Base-by-base conservation (phyloP, 139 green algal species). In the Protoeuglena noctilucae region DNA sequence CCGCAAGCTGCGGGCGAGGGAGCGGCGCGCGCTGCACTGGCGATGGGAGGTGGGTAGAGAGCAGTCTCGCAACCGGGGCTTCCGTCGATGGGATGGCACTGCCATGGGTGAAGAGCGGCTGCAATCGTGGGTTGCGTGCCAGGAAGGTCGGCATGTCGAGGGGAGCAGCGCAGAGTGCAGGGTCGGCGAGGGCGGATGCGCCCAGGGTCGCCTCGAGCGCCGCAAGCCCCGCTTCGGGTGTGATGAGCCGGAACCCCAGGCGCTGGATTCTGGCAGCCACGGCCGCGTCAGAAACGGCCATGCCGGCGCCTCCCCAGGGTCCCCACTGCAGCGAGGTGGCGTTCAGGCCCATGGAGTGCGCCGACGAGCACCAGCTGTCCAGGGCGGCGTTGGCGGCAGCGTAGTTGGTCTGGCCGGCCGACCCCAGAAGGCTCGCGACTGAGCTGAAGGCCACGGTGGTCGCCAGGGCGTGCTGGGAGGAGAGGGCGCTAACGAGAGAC, bases 321-420 rank as follows among this genome's bases (percentile, higher is more conserved):
- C 71, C 67, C 57, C 57, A 79, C 59, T 79, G 67, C 39, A 85
- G 43, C 41, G 54, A 70, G 28, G 29, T 34, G 25, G 30, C 24
- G 2, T 48, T 5, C 9, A 63, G 3, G 18, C 76, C 80, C 25
- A 29, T 26, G 3, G 30, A 12, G 9, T 12, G 7, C 34, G 7
- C 9, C 34, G 9, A 7, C 34, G 9, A 12, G 9, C 7, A 7
- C 34, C 34, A 41, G 18, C 12, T 61, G 48, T 89, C 78, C 40
- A 93, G 64, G 3, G 62, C 61, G 6, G 77, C 66, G 43, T 93
- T 93, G 6, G 83, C 82, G 14, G 73, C 80, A 47, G 58, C 58
- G 56, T 93, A 93, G 64, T 81, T 85, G 51, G 70, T 62, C 64
- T 93, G 83, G 22, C 83, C 83, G 9, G 83, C 73, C 0, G 76